These are phyloP conservation scores for Helminthosporium solani DNA, from an alignment of 2,329 filamentous ascomycete genomes.

Conservation along the genomic window DNA sequence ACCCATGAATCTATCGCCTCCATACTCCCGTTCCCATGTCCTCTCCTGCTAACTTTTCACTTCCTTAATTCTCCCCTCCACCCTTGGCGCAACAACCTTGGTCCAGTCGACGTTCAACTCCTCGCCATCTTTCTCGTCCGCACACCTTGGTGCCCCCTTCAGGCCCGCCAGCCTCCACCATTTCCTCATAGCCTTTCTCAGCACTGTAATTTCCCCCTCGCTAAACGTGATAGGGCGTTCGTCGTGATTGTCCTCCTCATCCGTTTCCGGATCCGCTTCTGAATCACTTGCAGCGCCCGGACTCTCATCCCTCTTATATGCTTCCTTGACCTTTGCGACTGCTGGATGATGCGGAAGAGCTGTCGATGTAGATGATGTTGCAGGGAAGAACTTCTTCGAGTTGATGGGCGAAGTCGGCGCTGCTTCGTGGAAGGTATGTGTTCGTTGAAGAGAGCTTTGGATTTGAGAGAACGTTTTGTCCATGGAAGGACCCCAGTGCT, in stretches of 20 bases:
- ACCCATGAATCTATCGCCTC: no score
- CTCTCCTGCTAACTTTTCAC: slow-evolving; percentile 8
- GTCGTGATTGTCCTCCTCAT: slow-evolving; percentile 45
- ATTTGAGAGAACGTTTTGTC: slow-evolving; percentile 66
- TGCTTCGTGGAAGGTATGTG: slow-evolving; percentile 51
- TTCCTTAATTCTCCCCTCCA: slow-evolving; percentile 71
- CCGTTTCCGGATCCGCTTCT: slow-evolving; percentile 33
- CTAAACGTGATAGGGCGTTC: slow-evolving; percentile 46
- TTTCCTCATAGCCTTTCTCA: slow-evolving; percentile 68
- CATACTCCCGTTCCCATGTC: no score
- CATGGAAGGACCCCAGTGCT: slow-evolving; percentile 64
- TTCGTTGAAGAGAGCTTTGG: slow-evolving; percentile 59
- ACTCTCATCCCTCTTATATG: slow-evolving; percentile 5
- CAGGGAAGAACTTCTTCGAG: slow-evolving; percentile 2
- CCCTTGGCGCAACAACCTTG: slow-evolving; percentile 70
- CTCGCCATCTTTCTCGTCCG: slow-evolving; percentile 59
- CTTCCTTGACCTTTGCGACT: slow-evolving; percentile 13
- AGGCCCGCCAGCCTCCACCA: slow-evolving; percentile 72
- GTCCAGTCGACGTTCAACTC: slow-evolving; percentile 72
- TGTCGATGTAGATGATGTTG: neutral
- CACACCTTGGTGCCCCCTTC: slow-evolving; percentile 48
- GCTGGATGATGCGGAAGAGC: slow-evolving; percentile 12
- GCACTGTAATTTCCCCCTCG: slow-evolving; percentile 56
- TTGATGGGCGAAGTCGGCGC: slow-evolving; percentile 26
- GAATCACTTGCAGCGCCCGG: slow-evolving; percentile 19